Evolutionary conservation across 176 grass and related monocot species (phyloP), one percentile per base, ranked within the genome.

Genomic region (Puccinellia tenuiflora): DNA sequence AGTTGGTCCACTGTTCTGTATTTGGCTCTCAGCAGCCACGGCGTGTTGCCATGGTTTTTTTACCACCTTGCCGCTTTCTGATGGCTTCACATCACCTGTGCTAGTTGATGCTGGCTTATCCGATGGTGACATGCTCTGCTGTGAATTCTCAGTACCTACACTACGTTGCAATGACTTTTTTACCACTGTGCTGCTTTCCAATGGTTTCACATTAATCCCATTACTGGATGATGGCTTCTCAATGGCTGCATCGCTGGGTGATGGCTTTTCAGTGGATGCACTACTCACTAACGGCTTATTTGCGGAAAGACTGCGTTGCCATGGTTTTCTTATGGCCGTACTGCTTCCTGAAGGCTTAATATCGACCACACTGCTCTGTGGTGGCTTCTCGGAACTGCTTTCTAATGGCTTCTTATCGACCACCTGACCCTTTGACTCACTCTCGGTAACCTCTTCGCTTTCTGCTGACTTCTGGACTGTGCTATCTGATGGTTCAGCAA

Each of bases 141-240:
- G 80, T 79, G 74, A 75, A 67, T 83, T 90, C 22, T 61, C 84
- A 16, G 48, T 42, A 33, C 75, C 47, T 57, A 48, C 6, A 79
- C 20, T 52, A 16, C 40, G 84, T 34, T 90, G 80, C 84, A 80
- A 87, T 43, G 84, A 11, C 24, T 15, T 79, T 87, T 84, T 90
- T 38, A 79, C 75, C 62, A 39, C 60, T 1, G 29, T 68, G 34
- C 59, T 84, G 25, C 68, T 90, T 79, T 90, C 84, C 65, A 31
- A 7, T 3, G 54, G 59, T 78, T 84, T 83, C 42, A 24, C 40
- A 69, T 90, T 62, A 80, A 75, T 21, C 14, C 57, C 75, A 42
- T 86, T 84, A 73, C 85, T 61, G 78, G 88, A 65, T 60, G 76
- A 90, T 67, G 39, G 79, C n/a, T 90, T 79, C 74, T 86, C 88